Evolutionary conservation across 2,329 filamentous ascomycete species (phyloP), one percentile per base, ranked within the genome.

Genomic region (Fusarium abutilonis): DNA sequence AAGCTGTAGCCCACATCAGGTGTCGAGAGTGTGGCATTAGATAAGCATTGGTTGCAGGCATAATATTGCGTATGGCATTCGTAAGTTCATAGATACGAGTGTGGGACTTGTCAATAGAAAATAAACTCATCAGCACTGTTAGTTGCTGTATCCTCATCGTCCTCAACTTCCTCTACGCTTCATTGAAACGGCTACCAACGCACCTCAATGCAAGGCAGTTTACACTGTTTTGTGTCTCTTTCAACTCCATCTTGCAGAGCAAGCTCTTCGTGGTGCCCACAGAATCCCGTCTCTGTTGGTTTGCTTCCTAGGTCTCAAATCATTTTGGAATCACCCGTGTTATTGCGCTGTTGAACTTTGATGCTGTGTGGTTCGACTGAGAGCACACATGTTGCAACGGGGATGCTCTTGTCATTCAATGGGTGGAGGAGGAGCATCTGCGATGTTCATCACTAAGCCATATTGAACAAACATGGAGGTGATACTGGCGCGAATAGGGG

Each of bases 151-250:
- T 14, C 13, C 14, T 32, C 11, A 63, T 82, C 50, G 77, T 72
- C 68, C 82, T 82, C 80, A 76, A 75, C 51, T 61, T 82, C 17
- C 67, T 8, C 28, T 29, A 23, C 21, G 21, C 21, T 23, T 23
- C 21, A 23, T 23, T 23, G 21, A 4, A 23, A 23, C 21, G 21
- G 21, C 21, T 23, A 23, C 21, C 21, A 29, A 11, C 28, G 28
- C 9, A 10, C 28, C 72, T 3, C 4, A 80, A 82, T 67, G 73
- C 74, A 13, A 79, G 80, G 55, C 82, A 78, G 78, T 36, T 73
- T 10, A 76, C 72, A 75, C 1, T 69, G 75, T 1, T 73, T 73
- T 6, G 69, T 76, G 45, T 8, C 8, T 26, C 23, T 26, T 81
- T 77, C 64, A 31, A 13, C 29, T 13, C 13, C 13, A 13, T 31